Evolutionary conservation across 2,329 filamentous ascomycete genomes (phyloP).

Genomic region (Scedosporium aurantiacum): DNA sequence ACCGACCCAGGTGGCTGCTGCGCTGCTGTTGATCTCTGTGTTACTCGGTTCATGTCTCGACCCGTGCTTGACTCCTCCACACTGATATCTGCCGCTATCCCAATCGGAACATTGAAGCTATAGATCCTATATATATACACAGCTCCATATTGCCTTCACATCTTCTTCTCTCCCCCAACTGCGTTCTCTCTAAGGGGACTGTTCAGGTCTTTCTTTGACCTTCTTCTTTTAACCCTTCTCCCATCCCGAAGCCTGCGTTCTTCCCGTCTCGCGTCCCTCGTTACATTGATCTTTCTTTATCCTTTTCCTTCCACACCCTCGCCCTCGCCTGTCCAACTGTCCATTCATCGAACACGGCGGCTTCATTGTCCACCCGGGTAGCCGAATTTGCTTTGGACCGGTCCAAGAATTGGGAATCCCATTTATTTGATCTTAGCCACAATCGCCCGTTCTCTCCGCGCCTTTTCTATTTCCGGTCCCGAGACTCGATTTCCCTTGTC

Average conservation of each 20-base stretch:
- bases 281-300: conserved; percentile 1
- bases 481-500: conserved; percentile 1
- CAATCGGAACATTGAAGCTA: neutral
- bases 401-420: neutral
- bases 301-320: conserved; percentile 4
- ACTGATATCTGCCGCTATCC: neutral
- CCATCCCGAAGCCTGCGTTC: neutral
- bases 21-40: conserved; percentile 7
- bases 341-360: neutral
- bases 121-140: conserved; percentile 4
- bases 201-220: neutral
- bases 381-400: neutral
- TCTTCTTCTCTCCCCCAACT: neutral
- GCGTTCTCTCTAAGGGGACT: neutral
- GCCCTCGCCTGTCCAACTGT: neutral
- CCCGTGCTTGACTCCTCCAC: conserved; percentile 4
- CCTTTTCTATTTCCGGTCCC: neutral
- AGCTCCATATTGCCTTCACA: conserved; percentile 1
- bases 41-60: neutral
- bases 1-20: neutral
- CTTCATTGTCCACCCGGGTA: neutral
- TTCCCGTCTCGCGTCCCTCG: neutral
- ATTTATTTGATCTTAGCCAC: neutral
- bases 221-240: neutral
- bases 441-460: neutral